Evolutionary conservation across 1,284 basidiomycete species (phyloP), one percentile per base, ranked within the genome.

Genomic region (Clitocybe nebularis): DNA sequence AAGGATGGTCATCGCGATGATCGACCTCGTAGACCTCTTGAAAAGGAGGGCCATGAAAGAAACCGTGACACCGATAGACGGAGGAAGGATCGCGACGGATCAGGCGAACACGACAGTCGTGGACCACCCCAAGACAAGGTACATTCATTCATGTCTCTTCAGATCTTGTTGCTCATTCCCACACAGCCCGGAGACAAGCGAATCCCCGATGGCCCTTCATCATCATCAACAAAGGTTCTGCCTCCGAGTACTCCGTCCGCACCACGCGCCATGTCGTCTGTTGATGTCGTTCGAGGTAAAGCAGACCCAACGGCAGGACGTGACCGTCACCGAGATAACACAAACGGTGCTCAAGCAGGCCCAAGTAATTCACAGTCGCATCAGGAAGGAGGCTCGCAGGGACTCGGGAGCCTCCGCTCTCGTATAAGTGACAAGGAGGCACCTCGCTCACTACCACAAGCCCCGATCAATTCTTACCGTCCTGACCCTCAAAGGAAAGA

Each of bases 1-100:
- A 85, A 84, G 57, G 85, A 88, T 5, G 65, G 75, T 20, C 81
- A 87, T 54, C 76, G 84, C 43, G 85, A 88, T 45, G 85, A 88
- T 23, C 71, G 84, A 26, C 64, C 63, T 48, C 75, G 83, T 22
- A 74, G 84, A 32, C 66, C 66, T n/a, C 67, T 72, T n/a, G 84
- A 87, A 33, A 85, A 85, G 58, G 84, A 85, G 23, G 61, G 71
- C 11, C 75, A 81, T 45, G 84, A 86, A 16, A 71, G 82, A 44
- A 64, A 59, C 16, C 74, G 81, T 33, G 84, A 87, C 11, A 74
- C 79, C 1, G 84, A 89, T 40, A 68, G 84, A 49, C 74, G 84
- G 35, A 61, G 71, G 36, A 76, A 82, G 47, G 85, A 88, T 39
- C 75, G 79, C 30, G 84, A 82, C 34, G 62, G 48, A 8, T 59